Percentiles rank a stretch among this genome's conserved stretches.
Conservation (phyloP, 73 alveolate genomes). For the Loxodes magnus region DNA sequence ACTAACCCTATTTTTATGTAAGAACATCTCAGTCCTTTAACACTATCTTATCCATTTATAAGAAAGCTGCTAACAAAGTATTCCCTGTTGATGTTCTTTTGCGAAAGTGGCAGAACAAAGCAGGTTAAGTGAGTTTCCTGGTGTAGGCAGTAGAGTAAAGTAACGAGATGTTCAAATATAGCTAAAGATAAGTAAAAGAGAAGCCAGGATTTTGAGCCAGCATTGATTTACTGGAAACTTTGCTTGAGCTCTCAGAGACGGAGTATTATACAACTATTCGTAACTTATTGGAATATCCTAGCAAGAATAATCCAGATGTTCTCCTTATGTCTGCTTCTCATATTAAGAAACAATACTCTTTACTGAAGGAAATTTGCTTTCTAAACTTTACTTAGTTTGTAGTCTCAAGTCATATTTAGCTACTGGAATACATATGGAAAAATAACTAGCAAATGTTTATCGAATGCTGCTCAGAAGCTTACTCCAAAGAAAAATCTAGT, state of each 20-base stretch:
- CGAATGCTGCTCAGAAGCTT: slow-evolving; percentile 62
- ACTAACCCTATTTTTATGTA: too few species aligned
- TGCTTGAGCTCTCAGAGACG: slow-evolving; percentile 60
- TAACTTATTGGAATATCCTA: slow-evolving; percentile 59
- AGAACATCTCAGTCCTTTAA: too few species aligned
- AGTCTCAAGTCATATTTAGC: slow-evolving; percentile 63
- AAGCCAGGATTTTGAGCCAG: slow-evolving; percentile 13
- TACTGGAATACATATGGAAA: slow-evolving; percentile 69
- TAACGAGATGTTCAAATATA: slow-evolving; percentile 6
- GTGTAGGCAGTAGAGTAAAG: slow-evolving; percentile 24
- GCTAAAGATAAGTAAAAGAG: too few species aligned
- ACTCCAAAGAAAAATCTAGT: slow-evolving; percentile 57
- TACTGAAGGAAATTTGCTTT: slow-evolving; percentile 30
- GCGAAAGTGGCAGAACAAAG: slow-evolving; percentile 40
- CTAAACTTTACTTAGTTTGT: slow-evolving; percentile 48
- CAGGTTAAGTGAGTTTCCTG: slow-evolving; percentile 25
- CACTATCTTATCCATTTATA: too few species aligned
- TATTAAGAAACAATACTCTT: slow-evolving; percentile 15
- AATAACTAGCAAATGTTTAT: slow-evolving; percentile 64
- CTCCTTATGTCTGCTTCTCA: slow-evolving; percentile 45
- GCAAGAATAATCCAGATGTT: slow-evolving; percentile 67
- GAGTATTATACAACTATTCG: slow-evolving; percentile 50
- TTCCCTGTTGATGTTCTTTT: slow-evolving; percentile 15
- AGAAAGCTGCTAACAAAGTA: too few species aligned
- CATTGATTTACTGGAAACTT: slow-evolving; percentile 59